phyloP scores from a whole-genome alignment of 306 rosid genomes.

The Begonia peltatifolia region DNA sequence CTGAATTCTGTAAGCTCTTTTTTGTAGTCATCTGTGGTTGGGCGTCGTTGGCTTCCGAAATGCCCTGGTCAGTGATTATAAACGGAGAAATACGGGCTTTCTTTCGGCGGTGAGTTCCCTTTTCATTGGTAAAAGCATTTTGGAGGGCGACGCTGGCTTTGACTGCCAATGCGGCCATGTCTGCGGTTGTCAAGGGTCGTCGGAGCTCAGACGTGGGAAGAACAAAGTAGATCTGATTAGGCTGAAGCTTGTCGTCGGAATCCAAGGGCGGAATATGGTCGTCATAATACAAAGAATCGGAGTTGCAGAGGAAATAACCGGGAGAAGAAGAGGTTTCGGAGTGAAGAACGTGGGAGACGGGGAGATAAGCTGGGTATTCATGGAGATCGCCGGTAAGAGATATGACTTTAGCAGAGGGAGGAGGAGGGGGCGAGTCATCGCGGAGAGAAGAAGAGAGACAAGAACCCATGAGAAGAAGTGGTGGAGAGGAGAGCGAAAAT shows the following conservation, averaged over 20 bases:
- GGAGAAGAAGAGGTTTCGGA: background rate
- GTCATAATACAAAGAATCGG: slow-evolving; percentile 24
- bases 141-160: slow-evolving; percentile 34
- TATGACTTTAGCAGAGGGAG: slow-evolving; percentile 18
- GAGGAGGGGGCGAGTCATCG: background rate
- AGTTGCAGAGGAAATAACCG: slow-evolving; percentile 20
- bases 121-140: background rate
- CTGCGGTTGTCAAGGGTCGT: slow-evolving; percentile 18
- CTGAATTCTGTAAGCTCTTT: background rate
- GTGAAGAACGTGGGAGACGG: slow-evolving; percentile 21
- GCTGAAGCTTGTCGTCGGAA: slow-evolving; percentile 9
- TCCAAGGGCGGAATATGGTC: slow-evolving; percentile 15
- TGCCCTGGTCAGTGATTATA: background rate
- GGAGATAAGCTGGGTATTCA: slow-evolving; percentile 18
- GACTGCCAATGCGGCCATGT: slow-evolving; percentile 40
- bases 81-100: slow-evolving; percentile 32
- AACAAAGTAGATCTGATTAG: slow-evolving; percentile 31
- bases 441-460: slow-evolving; percentile 14
- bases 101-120: slow-evolving; percentile 3
- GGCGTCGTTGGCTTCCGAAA: background rate
- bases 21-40: background rate
- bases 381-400: slow-evolving; percentile 16
- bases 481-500: background rate
- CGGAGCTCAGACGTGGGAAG: slow-evolving; percentile 17
- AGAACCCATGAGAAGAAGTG: slow-evolving; percentile 16